Conservation (phyloP, 1,284 basidiomycete species). For the Coriolopsis trogii region DNA sequence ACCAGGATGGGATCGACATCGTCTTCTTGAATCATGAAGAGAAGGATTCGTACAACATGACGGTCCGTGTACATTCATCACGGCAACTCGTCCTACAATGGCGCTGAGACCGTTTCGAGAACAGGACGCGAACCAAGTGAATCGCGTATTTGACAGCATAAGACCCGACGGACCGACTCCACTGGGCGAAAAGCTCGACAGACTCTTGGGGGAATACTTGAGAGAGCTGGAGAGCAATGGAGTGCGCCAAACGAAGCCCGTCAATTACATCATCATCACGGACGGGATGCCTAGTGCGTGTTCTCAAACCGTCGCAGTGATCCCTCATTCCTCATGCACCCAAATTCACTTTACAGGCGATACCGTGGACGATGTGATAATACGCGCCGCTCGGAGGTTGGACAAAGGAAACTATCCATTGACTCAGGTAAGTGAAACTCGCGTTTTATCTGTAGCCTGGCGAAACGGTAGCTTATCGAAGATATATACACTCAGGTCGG, state of each 20-base stretch:
- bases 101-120: neutral
- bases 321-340: neutral
- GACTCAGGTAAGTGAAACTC: slow-evolving; percentile 45
- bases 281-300: slow-evolving; percentile 59
- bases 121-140: slow-evolving; percentile 33
- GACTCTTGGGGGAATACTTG: slow-evolving; percentile 49
- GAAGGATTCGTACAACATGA: slow-evolving; percentile 37
- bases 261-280: slow-evolving; percentile 65
- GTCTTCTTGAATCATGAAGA: slow-evolving; percentile 47
- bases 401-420: slow-evolving; percentile 52
- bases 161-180: slow-evolving; percentile 49
- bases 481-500: too few relatives aligned
- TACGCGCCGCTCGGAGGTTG: slow-evolving; percentile 49
- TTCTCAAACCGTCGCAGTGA: neutral
- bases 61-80: too few relatives aligned
- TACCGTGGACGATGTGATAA: slow-evolving; percentile 50
- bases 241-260: slow-evolving; percentile 46
- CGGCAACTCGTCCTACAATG: too few relatives aligned
- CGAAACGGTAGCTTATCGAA: too few relatives aligned
- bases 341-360: slow-evolving; percentile 42
- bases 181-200: slow-evolving; percentile 51
- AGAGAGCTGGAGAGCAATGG: slow-evolving; percentile 44
- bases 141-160: slow-evolving; percentile 46
- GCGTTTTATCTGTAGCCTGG: too few relatives aligned
- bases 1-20: slow-evolving; percentile 53